Base-by-base conservation (phyloP, 1,139 yeast species). In the Suhomyces maxii region DNA sequence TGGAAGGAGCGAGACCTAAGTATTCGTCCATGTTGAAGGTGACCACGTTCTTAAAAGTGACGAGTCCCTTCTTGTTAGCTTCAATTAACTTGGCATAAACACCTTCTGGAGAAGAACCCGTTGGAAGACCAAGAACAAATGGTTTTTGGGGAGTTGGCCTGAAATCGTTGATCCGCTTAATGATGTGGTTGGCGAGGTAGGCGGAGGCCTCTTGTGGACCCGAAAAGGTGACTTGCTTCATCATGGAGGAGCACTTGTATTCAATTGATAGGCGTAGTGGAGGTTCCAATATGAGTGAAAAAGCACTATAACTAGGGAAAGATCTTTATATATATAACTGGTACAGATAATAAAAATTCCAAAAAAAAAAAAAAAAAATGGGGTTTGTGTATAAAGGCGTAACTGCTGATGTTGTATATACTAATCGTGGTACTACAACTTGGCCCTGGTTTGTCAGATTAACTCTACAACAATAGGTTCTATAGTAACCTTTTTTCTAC, bases 11-110 rank as follows among this genome's bases (percentile, higher is more conserved):
- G 39, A 81, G 64, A 1, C 82, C 82, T 45, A 76, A 68, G 59
- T 81, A 81, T 60, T 81, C 85, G 58, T 81, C 85, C 85, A 81
- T 81, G 60, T 81, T 81, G 65, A 81, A 81, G 10, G 84, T 79
- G 11, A 82, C 80, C 37, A 82, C 86, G 58, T 82, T 69, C 50
- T 69, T 65, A 63, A 82, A 82, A 25, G 76, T 67, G 10, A 82
- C 69, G 41, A 60, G 60, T 14, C 81, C 80, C 33, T 59, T 55
- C 50, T 71, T 69, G 63, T 80, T 68, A 10, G 79, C 77, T 45
- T 68, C 65, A 37, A 82, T 76, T 42, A 82, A 65, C 46, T 67
- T 63, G 42, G 73, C 68, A 57, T 82, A 82, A 7, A 82, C 78
- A 3, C 79, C 81, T 57, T 80, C 85, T 10, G 86, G 86, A 4